Percentiles rank a stretch among this genome's conserved stretches.
phyloP scores from a whole-genome alignment of 805 yeast species.

The Zygoascus flipseniorum region DNA sequence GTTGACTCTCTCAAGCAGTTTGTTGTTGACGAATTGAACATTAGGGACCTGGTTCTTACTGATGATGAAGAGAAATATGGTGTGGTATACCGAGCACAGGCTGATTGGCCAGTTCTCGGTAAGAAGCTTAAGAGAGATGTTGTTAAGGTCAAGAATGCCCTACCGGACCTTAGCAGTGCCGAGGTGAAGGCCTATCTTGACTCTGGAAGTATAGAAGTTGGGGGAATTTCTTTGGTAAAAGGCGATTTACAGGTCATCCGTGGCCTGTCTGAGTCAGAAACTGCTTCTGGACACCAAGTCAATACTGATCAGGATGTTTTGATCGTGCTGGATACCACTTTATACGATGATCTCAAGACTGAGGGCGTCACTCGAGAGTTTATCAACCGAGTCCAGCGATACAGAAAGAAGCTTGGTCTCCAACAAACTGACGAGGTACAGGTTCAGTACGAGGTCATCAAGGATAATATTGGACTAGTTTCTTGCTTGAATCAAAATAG shows the following conservation, averaged over 20 bases:
- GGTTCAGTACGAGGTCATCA: constrained; percentile 65
- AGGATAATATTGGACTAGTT: constrained; percentile 42
- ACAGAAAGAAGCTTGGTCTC: constrained; percentile 92
- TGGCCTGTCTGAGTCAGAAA: constrained; percentile 60
- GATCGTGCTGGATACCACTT: constrained; percentile 77
- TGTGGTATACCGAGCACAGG: constrained; percentile 88
- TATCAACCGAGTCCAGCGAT: constrained; percentile 92
- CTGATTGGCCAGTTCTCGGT: constrained; percentile 98
- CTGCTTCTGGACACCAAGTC: constrained; percentile 67
- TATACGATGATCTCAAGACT: constrained; percentile 78
- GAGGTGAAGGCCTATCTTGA: constrained; percentile 71
- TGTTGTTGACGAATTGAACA: constrained; percentile 84
- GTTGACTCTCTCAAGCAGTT: constrained; percentile 69
- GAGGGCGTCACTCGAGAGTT: constrained; percentile 97
- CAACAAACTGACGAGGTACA: constrained; percentile 91
- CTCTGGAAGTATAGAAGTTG: constrained; percentile 72
- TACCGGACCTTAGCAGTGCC: constrained; percentile 71
- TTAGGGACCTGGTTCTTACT: constrained; percentile 80
- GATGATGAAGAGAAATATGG: constrained; percentile 86
- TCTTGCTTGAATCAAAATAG: constrained; percentile 54
- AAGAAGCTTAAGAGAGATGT: constrained; percentile 93
- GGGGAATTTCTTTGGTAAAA: constrained; percentile 75
- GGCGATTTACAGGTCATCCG: constrained; percentile 90
- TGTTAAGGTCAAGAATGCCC: constrained; percentile 87
- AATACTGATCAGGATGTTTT: constrained; percentile 87